Evolutionary conservation across 139 green algal genomes (phyloP).

Genomic region (Ostreobium quekettii): DNA sequence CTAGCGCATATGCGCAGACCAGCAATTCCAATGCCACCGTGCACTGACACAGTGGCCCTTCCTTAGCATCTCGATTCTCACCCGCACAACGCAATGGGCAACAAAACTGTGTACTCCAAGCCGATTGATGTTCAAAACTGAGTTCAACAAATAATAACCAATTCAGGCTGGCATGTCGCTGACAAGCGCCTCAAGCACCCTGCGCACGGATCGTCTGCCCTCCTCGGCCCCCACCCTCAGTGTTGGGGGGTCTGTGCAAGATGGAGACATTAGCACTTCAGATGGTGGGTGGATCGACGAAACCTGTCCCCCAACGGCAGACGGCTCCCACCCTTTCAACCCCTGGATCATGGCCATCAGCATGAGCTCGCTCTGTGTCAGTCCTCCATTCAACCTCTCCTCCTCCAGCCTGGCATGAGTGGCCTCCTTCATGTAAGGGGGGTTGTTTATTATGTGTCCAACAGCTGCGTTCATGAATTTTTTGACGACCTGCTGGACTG

Average conservation of each 20-base stretch:
- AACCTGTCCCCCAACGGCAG: constrained; percentile 21
- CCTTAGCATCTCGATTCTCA: too few relatives aligned
- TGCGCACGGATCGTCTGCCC: constrained; percentile 29
- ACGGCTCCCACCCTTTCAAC: neutral
- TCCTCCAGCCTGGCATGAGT: constrained; percentile 22
- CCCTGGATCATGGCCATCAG: constrained; percentile 19
- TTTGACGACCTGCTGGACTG: constrained; percentile 22
- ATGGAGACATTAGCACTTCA: constrained; percentile 32
- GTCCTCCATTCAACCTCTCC: constrained; percentile 6
- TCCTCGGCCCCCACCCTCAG: constrained; percentile 44
- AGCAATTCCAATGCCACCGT: too few relatives aligned
- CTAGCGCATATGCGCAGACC: too few relatives aligned
- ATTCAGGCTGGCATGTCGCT: too few relatives aligned
- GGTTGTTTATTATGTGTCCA: constrained; percentile 30
- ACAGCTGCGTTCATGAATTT: constrained; percentile 23
- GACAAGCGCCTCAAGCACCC: constrained; percentile 16
- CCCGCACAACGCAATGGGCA: too few relatives aligned
- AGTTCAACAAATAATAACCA: too few relatives aligned
- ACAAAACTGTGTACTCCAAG: too few relatives aligned
- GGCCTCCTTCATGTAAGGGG: constrained; percentile 46
- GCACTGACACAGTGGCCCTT: too few relatives aligned
- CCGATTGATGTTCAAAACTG: too few relatives aligned
- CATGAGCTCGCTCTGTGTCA: constrained; percentile 10
- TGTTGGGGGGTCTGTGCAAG: constrained; percentile 43
- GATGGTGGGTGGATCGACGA: constrained; percentile 28